Percentiles rank a stretch among this genome's conserved stretches.
phyloP scores from a whole-genome alignment of 2,329 filamentous ascomycete species.

The Neofusicoccum parvum region DNA sequence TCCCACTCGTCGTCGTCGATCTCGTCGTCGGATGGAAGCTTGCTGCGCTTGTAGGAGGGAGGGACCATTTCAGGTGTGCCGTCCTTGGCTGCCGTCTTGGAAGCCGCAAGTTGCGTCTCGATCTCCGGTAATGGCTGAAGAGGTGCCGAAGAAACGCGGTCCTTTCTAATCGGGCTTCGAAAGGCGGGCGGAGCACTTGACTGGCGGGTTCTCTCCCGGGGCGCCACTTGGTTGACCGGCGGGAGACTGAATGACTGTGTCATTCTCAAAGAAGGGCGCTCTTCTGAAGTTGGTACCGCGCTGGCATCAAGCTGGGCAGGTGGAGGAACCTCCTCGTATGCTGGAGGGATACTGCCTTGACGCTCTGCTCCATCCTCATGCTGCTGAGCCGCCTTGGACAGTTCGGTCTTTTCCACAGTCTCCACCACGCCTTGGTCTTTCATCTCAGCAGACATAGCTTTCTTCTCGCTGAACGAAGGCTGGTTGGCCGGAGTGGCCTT shows the following conservation, averaged over 20 bases:
- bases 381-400: background rate
- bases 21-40: constrained; percentile 6
- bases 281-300: background rate
- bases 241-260: background rate
- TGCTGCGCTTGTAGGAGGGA: background rate
- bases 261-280: background rate
- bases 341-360: background rate
- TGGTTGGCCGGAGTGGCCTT: background rate
- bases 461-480: background rate
- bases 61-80: background rate
- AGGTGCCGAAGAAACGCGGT: background rate
- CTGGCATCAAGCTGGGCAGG: background rate
- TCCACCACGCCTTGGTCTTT: background rate
- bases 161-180: too few relatives aligned
- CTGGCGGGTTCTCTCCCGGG: background rate
- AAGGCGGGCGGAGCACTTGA: background rate
- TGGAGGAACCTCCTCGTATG: background rate
- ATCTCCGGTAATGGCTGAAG: background rate
- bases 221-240: background rate
- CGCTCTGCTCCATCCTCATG: background rate
- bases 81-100: background rate
- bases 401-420: background rate
- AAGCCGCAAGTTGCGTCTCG: background rate
- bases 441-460: background rate
- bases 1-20: background rate